Conservation (phyloP, 805 yeast genomes). For the Cyberlindnera mrakii region DNA sequence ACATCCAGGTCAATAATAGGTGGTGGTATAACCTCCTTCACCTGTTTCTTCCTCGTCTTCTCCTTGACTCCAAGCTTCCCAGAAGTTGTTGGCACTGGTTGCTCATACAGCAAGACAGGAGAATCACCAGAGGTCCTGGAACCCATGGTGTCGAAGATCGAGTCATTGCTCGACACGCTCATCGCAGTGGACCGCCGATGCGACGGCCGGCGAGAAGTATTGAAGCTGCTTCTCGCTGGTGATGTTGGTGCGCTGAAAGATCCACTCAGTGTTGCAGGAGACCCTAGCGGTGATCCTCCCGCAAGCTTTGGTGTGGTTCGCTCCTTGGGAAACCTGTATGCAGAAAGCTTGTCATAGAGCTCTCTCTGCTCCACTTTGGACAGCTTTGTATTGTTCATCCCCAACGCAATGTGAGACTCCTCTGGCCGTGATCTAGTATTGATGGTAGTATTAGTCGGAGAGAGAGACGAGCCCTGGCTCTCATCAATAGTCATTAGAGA, state of each 20-base stretch:
- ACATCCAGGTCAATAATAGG: slow-evolving; percentile 9
- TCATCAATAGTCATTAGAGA: neutral
- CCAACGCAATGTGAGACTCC: too few relatives aligned
- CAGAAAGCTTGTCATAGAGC: neutral
- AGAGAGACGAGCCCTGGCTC: neutral
- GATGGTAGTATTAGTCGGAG: too few relatives aligned
- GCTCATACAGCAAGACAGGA: neutral
- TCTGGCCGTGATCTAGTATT: too few relatives aligned
- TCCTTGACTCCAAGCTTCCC: neutral
- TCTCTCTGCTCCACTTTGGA: neutral
- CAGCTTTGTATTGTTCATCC: too few relatives aligned
- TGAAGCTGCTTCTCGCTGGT: too few relatives aligned
- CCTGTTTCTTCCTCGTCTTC: too few relatives aligned
- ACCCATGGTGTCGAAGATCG: neutral
- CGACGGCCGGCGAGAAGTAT: neutral
- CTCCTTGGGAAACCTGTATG: neutral
- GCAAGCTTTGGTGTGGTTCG: neutral
- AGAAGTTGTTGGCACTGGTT: neutral
- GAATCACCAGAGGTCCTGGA: neutral
- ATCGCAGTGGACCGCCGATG: slow-evolving; percentile 2
- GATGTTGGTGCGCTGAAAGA: neutral
- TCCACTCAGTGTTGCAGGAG: neutral
- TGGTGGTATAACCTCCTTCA: too few relatives aligned
- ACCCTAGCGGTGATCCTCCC: neutral
- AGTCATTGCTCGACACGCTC: neutral